Evolutionary conservation across 1,139 yeast species (phyloP), one percentile per base, ranked within the genome.

Genomic region (Diutina mesorugosa): DNA sequence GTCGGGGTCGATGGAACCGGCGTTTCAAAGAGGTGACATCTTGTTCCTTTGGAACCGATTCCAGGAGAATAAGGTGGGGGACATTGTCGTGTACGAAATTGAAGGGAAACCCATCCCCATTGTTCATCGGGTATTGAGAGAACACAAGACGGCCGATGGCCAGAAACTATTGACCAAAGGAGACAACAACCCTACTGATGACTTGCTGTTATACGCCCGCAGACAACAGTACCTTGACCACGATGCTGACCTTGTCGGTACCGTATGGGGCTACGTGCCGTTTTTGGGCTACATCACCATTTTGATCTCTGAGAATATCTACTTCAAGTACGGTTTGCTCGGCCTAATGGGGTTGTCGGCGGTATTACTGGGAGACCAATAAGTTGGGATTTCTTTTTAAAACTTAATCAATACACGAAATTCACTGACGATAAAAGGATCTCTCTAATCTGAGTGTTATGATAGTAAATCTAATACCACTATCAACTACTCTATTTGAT

Each of bases 1-100:
- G 55, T 90, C 98, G 1, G 99, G 99, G 6, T 93, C 98, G 1
- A 93, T 93, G 99, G 99, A 95, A 68, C 99, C 99, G 1, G 99
- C 99, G 0, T 95, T 95, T 77, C 98, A 93, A 70, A 82, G 99
- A 70, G 99, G 99, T 55, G 99, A 93, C 67, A 85, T 95, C 50
- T 74, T 93, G 59, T 85, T 93, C 66, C 76, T 93, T 58, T 90
- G 97, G 96, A 93, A 93, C 70, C 78, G 97, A 61, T 85, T 87
- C 59, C 65, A 72, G 26, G 71, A 70, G 48, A 84, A 84, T 47
- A 74, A 80, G 55, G 95, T 91, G 1, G 99, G 99, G n/a, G 99
- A 93, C 66, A 79, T 93, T 30, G 98, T 93, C 12, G 99, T 93
- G n/a, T 93, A 95, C 68, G 93, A 93, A 64, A 81, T 91, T 35